Evolutionary conservation across 1,284 basidiomycete genomes (phyloP), one percentile per base, ranked within the genome.

Genomic region (Caloboletus inedulis): DNA sequence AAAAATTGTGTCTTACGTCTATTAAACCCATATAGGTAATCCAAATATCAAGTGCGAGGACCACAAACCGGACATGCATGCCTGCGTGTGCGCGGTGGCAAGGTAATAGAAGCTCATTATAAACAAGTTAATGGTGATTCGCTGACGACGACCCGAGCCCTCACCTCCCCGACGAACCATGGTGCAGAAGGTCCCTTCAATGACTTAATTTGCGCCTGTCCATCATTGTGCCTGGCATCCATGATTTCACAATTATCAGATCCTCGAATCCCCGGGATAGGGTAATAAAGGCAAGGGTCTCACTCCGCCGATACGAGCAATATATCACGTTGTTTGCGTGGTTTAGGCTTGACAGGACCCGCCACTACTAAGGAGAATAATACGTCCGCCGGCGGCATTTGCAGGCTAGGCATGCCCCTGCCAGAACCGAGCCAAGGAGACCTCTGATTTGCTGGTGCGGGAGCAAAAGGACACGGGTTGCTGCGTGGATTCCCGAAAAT

Each of bases 141-240:
- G 14, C 18, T 35, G 18, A 46, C 56, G 35, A 59, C 56, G 35
- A 59, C 47, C 3, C 44, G 57, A 61, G 57, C 23, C 41, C 8
- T 19, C 39, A 37, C 39, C 57, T 48, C n/a, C 43, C 47, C 43
- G 47, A 45, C 16, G 50, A 41, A 47, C 30, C 8, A 27, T n/a
- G 23, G 30, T 13, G 19, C 9, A 31, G 34, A 33, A 34, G 27
- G 42, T 33, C 9, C 12, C 5, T 12, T 29, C 25, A 58, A 7
- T 2, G 27, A 29, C 8, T 29, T 35, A 39, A 49, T 39, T 23
- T 30, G 34, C 31, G 25, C 34, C 14, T 43, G 16, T 5, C 27
- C 47, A 62, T 60, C 60, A 63, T 2, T 46, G 58, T 59, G 61
- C 58, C 58, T 61, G 46, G 46, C 61, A 27, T 47, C 37, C 47